Conservation (phyloP, 2,329 filamentous ascomycete species). For the Cercospora canescens region DNA sequence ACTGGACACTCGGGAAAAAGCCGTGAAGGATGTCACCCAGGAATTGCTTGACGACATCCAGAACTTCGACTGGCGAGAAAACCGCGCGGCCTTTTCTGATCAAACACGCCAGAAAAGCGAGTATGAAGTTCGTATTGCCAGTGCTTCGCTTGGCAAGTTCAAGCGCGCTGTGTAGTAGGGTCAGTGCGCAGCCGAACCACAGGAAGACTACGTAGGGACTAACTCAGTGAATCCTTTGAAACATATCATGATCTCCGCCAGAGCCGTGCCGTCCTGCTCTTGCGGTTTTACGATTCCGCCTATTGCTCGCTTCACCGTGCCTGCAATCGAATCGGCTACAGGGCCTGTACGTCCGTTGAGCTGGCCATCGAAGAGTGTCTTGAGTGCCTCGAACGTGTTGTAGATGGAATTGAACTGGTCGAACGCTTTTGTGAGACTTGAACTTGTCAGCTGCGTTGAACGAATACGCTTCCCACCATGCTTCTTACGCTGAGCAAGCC, state of each 20-base stretch:
- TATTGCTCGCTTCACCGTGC: neutral
- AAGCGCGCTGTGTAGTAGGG: neutral
- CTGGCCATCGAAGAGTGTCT: neutral
- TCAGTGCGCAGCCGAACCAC: neutral
- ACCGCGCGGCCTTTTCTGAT: neutral
- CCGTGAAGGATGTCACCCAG: neutral
- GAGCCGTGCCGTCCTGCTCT: neutral
- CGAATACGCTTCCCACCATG: neutral
- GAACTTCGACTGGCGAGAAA: neutral
- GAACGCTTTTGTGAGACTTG: neutral
- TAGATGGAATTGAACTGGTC: neutral
- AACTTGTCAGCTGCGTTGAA: neutral
- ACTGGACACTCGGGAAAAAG: neutral
- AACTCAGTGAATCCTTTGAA: neutral
- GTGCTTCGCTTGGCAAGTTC: neutral
- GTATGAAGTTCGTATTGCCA: neutral
- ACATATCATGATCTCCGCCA: neutral
- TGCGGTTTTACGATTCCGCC: neutral
- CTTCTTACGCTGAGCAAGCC: neutral
- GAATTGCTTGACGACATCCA: neutral
- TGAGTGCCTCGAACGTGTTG: neutral
- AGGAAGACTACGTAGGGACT: neutral
- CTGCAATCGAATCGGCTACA: neutral
- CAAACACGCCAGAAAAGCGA: neutral
- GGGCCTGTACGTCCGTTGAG: neutral